Conservation (phyloP, 2,329 filamentous ascomycete genomes). For the Ilyonectria mors-panacis region DNA sequence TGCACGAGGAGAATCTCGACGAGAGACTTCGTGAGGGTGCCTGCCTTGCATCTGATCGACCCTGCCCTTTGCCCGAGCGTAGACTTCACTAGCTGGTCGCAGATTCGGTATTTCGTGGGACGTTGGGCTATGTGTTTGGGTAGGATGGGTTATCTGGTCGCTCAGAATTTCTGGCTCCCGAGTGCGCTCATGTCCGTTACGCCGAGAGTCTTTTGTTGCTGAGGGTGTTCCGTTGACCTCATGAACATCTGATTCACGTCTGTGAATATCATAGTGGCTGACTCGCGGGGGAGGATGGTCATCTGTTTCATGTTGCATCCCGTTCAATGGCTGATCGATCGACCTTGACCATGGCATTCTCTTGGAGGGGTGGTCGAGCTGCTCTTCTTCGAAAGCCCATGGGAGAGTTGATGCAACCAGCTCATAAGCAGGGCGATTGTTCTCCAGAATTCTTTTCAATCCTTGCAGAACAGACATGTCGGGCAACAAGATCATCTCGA, state of each 20-base stretch:
- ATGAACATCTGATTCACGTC: not conserved
- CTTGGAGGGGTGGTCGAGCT: conserved; percentile 19
- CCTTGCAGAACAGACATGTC: conserved; percentile 51
- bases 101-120: conserved; percentile 40
- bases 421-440: conserved; percentile 51
- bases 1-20: conserved; percentile 11
- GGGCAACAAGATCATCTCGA: conserved; percentile 63
- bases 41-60: conserved; percentile 8
- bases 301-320: not conserved
- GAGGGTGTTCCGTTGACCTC: not conserved
- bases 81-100: conserved; percentile 49
- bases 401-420: conserved; percentile 59
- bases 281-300: not conserved
- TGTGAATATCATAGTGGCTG: not conserved
- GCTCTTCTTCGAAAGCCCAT: conserved; percentile 47
- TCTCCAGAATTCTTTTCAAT: conserved; percentile 48
- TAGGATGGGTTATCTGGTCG: not conserved
- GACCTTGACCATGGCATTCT: conserved; percentile 1
- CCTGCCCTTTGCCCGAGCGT: conserved; percentile 43
- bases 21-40: not conserved
- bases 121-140: conserved; percentile 12
- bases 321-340: conserved; percentile 1
- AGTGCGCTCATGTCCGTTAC: not conserved
- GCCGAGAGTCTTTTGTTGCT: not conserved
- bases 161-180: not conserved